Evolutionary conservation across 257 asterid species (phyloP), one percentile per base, ranked within the genome.

Genomic region (Ehretia macrophylla): DNA sequence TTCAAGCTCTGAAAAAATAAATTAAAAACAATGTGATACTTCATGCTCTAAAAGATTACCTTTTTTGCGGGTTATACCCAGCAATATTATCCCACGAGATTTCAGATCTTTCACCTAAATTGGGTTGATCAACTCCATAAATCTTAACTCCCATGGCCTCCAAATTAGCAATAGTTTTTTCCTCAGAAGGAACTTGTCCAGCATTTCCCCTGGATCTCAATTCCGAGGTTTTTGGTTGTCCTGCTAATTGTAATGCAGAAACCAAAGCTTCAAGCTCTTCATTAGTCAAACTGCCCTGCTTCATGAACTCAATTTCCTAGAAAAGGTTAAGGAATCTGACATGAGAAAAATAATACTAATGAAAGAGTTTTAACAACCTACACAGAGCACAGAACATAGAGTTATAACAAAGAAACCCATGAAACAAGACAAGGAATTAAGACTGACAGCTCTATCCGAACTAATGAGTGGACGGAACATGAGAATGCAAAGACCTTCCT

Each of bases 41-140:
- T 20, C 14, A 46, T n/a, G n/a, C n/a, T n/a, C n/a, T n/a, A n/a
- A 46, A 54, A 47, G 10, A 55, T 53, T 77, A 88, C 99, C 96
- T 71, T 69, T 92, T 92, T 67, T 92, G 99, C 66, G 73, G 40
- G 68, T 77, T 76, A 74, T 92, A 92, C 55, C 99, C 99, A 68
- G 97, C 97, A 84, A 88, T 84, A 70, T 84, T 88, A 21, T 84
- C 99, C 99, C 99, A 92, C 50, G 95, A 74, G 64, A 92, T 79
- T 60, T 81, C 84, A 51, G 56, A 51, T 51, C 77, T 86, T 42
- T 60, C 62, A 66, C 78, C 91, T 38, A 45, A 32, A 68, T 74
- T 66, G 55, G 80, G 58, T 55, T 82, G 81, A 58, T 66, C 53
- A 55, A 84, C 81, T 58, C 99, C 99, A 78, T 79, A 88, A 70